These are phyloP conservation scores for Globisporangium uncinulatum DNA, from an alignment of 352 stramenopile species.

Conservation along the genomic window DNA sequence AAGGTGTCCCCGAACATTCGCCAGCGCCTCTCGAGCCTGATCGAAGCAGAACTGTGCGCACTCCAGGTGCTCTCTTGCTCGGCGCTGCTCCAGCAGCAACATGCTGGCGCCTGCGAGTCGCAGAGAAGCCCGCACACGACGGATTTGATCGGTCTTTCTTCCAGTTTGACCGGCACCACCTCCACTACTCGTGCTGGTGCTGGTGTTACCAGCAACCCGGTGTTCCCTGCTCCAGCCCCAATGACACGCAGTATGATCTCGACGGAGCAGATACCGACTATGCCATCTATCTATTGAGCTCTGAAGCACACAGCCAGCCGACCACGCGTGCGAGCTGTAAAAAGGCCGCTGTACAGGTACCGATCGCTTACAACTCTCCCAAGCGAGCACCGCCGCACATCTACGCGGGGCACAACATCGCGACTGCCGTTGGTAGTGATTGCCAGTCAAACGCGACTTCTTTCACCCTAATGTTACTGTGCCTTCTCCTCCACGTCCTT, in stretches of 20 bases:
- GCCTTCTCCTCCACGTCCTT: slow-evolving; percentile 9
- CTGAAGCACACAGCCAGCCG: slow-evolving; percentile 4
- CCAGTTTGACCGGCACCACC: slow-evolving; percentile 6
- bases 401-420: neutral
- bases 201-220: neutral
- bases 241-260: slow-evolving; percentile 46
- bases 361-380: neutral
- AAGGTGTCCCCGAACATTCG: slow-evolving; percentile 67
- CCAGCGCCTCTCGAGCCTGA: slow-evolving; percentile 61
- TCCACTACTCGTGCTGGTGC: neutral
- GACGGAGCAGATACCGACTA: slow-evolving; percentile 42
- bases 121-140: slow-evolving; percentile 21
- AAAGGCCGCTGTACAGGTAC: slow-evolving; percentile 10
- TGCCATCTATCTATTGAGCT: slow-evolving; percentile 52
- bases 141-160: slow-evolving; percentile 10
- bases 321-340: slow-evolving; percentile 2
- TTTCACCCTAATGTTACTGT: slow-evolving; percentile 5
- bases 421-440: neutral
- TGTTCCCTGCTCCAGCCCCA: slow-evolving; percentile 14
- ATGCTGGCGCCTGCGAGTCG: slow-evolving; percentile 15
- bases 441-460: neutral
- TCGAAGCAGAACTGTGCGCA: slow-evolving; percentile 72
- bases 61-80: slow-evolving; percentile 80
- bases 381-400: neutral
- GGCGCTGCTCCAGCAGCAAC: slow-evolving; percentile 47